phyloP scores from a whole-genome alignment of 2,329 filamentous ascomycete species.

The Pyrenochaeta sp. region DNA sequence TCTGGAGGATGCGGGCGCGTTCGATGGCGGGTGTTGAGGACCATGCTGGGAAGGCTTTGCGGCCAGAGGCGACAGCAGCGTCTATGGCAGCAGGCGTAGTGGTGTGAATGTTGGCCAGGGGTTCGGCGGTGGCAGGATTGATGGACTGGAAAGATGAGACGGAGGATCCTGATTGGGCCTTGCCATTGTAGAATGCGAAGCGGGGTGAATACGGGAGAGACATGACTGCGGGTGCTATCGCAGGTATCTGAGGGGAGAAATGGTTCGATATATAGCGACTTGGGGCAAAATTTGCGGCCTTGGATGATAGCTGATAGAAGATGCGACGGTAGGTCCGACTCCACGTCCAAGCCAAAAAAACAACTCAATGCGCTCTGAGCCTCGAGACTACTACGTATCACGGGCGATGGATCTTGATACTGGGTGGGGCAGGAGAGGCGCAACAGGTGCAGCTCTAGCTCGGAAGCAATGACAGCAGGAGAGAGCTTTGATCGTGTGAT shows the following conservation, averaged over 20 bases:
- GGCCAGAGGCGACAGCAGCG: slow-evolving; percentile 73
- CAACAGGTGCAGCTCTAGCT: background rate
- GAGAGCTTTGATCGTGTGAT: no score
- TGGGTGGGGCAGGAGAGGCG: background rate
- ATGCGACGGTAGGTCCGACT: no score
- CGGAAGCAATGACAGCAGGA: background rate
- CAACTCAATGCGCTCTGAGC: no score
- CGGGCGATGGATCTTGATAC: background rate
- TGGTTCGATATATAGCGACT: no score
- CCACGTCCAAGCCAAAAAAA: no score
- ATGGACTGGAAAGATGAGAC: slow-evolving; percentile 73
- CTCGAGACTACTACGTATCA: no score
- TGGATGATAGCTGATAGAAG: no score
- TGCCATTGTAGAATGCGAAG: slow-evolving; percentile 79
- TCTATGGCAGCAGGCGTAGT: slow-evolving; percentile 74
- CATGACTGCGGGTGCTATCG: slow-evolving; percentile 24
- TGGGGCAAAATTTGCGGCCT: no score
- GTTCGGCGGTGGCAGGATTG: slow-evolving; percentile 74
- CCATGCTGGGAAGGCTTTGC: slow-evolving; percentile 77
- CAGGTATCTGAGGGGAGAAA: background rate
- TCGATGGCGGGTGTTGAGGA: slow-evolving; percentile 76
- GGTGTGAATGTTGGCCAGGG: slow-evolving; percentile 74
- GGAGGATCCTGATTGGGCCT: slow-evolving; percentile 67
- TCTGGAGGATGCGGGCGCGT: slow-evolving; percentile 79
- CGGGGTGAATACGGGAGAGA: slow-evolving; percentile 58